Evolutionary conservation across 805 yeast species (phyloP).

Genomic region (Myxozyma kluyveri): DNA sequence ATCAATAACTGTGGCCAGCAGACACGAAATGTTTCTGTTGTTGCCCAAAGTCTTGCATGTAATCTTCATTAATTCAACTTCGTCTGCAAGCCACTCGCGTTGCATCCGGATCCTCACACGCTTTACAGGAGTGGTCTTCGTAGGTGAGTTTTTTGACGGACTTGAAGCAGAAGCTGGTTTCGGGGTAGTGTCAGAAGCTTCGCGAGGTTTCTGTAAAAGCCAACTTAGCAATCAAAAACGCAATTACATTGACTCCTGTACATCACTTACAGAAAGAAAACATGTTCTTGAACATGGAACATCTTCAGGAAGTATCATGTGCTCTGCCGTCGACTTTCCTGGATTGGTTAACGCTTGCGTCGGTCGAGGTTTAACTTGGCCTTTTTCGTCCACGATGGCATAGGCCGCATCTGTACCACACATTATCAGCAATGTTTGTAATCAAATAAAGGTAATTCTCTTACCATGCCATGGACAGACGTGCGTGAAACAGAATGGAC

Average conservation of each 20-base stretch:
- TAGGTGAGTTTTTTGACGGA: too few relatives aligned
- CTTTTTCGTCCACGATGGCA: conserved; percentile 7
- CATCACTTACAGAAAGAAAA: conserved; percentile 11
- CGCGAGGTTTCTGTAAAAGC: too few relatives aligned
- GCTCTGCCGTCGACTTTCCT: conserved; percentile 11
- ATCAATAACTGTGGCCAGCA: conserved; percentile 16
- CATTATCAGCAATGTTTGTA: not conserved
- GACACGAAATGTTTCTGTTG: conserved; percentile 19
- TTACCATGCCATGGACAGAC: conserved; percentile 29
- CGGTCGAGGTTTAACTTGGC: conserved; percentile 8
- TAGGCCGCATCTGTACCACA: conserved; percentile 6
- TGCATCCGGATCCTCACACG: too few relatives aligned
- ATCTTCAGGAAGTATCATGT: conserved; percentile 16
- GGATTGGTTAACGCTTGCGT: not conserved
- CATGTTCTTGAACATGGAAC: conserved; percentile 18
- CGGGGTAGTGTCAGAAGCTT: too few relatives aligned
- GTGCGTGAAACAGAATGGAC: conserved; percentile 25
- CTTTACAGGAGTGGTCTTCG: too few relatives aligned
- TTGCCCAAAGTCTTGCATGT: conserved; percentile 16
- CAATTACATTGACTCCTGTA: too few relatives aligned
- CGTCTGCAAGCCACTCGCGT: conserved; percentile 23
- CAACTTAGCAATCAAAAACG: too few relatives aligned
- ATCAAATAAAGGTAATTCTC: not conserved
- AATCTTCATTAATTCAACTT: conserved; percentile 17
- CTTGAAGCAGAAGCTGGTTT: too few relatives aligned